Evolutionary conservation across 148 eudicot genomes (phyloP), one percentile per base, ranked within the genome.

Genomic region (Spergularia bocconei): DNA sequence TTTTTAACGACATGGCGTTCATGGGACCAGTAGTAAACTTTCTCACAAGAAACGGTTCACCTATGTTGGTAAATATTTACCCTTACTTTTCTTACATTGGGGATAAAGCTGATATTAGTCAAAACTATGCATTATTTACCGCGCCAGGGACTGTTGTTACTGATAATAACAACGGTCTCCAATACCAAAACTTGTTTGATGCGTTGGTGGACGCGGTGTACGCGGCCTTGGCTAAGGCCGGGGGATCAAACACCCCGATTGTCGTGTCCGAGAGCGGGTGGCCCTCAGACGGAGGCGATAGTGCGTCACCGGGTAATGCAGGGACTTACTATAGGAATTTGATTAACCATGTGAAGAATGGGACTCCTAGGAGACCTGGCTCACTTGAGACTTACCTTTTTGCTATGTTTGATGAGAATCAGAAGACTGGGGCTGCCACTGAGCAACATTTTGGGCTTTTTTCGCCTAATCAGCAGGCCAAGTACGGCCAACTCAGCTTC

Each of bases 401-500:
- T 63, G 82, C 75, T 13, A 74, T 81, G 87, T 84, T 70, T 69
- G 84, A 84, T 69, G 85, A 82, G 74, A 25, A 84, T 65, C 4
- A 23, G 15, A 79, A 79, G 29, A 53, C 41, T 0, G 82, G 53
- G 11, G 73, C 53, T 55, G 76, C 21, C 5, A 20, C 6, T 55
- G 85, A 85, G 79, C 58, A 56, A 54, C 20, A 82, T 67, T 85
- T 79, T 61, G 85, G 87, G 63, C 57, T 85, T 11, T 85, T 85
- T 36, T 54, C 20, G 13, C 77, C 81, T 20, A 9, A 70, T 70
- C 48, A 73, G 51, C 66, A 73, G 14, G 69, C 79, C 17, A 83
- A 80, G 58, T 81, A 81, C 52, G 71, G 71, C 23, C 54, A 23
- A 47, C 52, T 81, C 51, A 60, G 44, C 29, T 81, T 77, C 23